Percentiles rank a stretch among this genome's conserved stretches.
These are phyloP conservation scores for Calophaca sinica DNA, from an alignment of 306 rosid species.

Conservation along the genomic window DNA sequence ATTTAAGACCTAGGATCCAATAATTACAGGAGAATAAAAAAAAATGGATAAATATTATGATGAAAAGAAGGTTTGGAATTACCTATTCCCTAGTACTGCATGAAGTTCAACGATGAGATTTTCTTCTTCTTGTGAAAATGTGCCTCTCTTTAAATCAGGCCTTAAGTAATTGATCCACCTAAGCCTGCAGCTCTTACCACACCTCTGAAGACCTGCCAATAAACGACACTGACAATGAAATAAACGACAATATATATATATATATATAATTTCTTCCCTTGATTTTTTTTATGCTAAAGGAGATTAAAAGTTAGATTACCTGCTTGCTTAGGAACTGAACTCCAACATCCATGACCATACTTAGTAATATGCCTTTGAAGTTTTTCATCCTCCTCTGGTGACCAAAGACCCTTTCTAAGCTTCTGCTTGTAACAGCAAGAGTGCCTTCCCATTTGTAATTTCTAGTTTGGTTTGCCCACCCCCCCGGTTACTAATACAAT, in stretches of 20 bases:
- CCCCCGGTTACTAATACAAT: conserved; percentile 5
- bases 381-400: conserved; percentile 74
- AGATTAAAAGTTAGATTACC: conserved; percentile 46
- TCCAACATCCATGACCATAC: conserved; percentile 72
- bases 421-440: conserved; percentile 72
- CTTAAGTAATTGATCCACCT: conserved; percentile 73
- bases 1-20: neutral
- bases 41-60: neutral
- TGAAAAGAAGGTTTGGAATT: conserved; percentile 17
- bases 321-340: conserved; percentile 75
- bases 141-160: conserved; percentile 74
- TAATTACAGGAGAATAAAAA: neutral
- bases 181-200: conserved; percentile 74
- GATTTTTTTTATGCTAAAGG: neutral
- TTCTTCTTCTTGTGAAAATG: conserved; percentile 67
- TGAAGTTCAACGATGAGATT: conserved; percentile 63
- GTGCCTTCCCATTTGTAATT: conserved; percentile 64
- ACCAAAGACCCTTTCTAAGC: conserved; percentile 72
- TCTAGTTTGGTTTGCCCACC: neutral
- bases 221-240: conserved; percentile 32
- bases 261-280: neutral
- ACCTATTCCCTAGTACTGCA: conserved; percentile 69
- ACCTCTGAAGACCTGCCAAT: conserved; percentile 64
- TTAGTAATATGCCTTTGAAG: conserved; percentile 60
- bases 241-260: neutral